phyloP scores from a whole-genome alignment of 129 eudicot genomes.

The Artemisia tridentata region DNA sequence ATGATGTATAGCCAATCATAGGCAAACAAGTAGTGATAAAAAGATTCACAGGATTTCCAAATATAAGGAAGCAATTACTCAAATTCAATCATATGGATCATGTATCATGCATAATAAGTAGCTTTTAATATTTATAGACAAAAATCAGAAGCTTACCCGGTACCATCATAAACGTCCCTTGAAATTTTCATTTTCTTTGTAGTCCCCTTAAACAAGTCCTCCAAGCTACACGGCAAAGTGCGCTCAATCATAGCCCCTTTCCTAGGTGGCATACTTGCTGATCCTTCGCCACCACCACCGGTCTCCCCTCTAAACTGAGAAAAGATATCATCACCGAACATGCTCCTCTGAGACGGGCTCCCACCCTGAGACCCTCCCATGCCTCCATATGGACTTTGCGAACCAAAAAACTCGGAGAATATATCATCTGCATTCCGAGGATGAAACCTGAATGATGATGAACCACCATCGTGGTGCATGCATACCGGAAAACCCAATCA shows the following conservation, averaged over 20 bases:
- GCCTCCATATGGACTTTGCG: no score
- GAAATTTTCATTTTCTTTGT: slow-evolving; percentile 94
- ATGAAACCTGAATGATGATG: slow-evolving; percentile 52
- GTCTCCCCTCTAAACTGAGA: slow-evolving; percentile 40
- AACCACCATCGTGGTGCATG: slow-evolving; percentile 44
- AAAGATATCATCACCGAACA: slow-evolving; percentile 13
- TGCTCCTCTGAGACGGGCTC: no score
- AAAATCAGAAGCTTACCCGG: slow-evolving; percentile 52
- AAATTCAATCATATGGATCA: no score
- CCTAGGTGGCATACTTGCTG: slow-evolving; percentile 40
- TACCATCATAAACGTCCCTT: slow-evolving; percentile 66
- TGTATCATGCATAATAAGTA: no score
- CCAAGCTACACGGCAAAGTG: no score
- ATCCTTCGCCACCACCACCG: slow-evolving; percentile 34
- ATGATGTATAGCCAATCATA: no score
- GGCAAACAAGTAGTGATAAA: no score
- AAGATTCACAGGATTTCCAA: no score
- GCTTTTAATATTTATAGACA: no score
- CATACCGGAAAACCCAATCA: slow-evolving; percentile 28
- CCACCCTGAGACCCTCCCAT: no score
- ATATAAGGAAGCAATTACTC: no score
- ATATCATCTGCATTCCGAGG: slow-evolving; percentile 42
- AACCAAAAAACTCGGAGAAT: no score
- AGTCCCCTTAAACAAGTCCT: slow-evolving; percentile 57
- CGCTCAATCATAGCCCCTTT: slow-evolving; percentile 55